Base-by-base conservation (phyloP, 768 basidiomycete species). In the Leccinum disarticulatum region DNA sequence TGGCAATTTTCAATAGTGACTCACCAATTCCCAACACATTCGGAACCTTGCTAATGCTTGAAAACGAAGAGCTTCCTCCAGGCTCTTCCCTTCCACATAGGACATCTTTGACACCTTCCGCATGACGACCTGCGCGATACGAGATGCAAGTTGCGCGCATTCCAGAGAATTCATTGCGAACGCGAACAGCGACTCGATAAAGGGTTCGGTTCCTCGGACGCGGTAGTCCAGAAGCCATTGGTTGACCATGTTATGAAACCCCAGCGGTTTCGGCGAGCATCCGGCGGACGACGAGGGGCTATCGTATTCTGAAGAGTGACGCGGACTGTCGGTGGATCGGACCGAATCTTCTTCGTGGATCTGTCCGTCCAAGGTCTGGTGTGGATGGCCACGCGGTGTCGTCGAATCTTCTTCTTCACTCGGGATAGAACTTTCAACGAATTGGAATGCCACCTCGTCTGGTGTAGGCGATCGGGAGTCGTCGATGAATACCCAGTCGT, bases 171-270 rank as follows among this genome's bases (percentile, higher is more conserved):
- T 7, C 8, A 25, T 49, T 11, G 54, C 69, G 28, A 64, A 69
- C 28, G 52, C 56, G 35, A 68, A 55, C 47, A 66, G 35, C 3
- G 66, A 57, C 4, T 71, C 57, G 52, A 55, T 33, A 25, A 66
- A 69, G 17, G 57, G 14, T 5, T 66, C 57, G 43, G 4, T 11
- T 30, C 69, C 67, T 27, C 64, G 57, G 13, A 25, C 33, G n/a
- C 55, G 60, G 41, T 71, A 71, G 51, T 71, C 69, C 50, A 55
- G 14, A n/a, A 56, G 19, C 68, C 68, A 69, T 51, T 64, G 62
- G 43, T 53, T 31, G 56, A 64, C 66, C 50, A 46, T 56, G 19
- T 56, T 43, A 13, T 59, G 6, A 49, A 72, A 72, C 7, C 52
- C 64, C 19, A 48, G 38, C 9, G 59, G 56, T 1, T 14, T 53